Base-by-base conservation (phyloP, 2,329 filamentous ascomycete genomes). In the Ophiostoma perfectum region DNA sequence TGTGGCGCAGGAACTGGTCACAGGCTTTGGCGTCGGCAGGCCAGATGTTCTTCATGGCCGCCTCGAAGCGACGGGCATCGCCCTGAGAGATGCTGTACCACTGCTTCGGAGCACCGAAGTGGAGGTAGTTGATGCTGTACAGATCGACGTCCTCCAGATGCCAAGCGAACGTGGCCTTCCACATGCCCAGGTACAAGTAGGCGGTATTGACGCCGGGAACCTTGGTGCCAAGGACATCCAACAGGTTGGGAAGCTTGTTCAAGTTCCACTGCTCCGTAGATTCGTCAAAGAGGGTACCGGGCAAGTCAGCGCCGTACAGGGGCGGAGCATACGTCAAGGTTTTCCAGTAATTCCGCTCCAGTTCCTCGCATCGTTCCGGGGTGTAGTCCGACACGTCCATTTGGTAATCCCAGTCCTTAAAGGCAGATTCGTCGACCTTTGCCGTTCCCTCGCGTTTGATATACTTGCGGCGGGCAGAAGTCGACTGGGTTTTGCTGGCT, bases 71-170 rank as follows among this genome's bases (percentile, higher is more conserved):
- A 66, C 93, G 88, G 14, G 94, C 93, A 77, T 99, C 95, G 72
- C 91, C 91, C 77, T 98, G 96, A 0, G 94, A 97, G 72, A 99
- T 98, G 78, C 93, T 97, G 80, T 99, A 99, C 95, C 95, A 99
- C 78, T 99, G 95, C 79, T 99, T 99, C 0, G 95, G 95, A 1
- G 95, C 95, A 67, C 95, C 95, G 77, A 99, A 99, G 76, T 99
- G 95, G 70, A 99, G 93, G 78, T 97, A 99, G 80, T 99, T 99
- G 84, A 99, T 99, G 77, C 93, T 98, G 86, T 99, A 99, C 4
- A 99, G 86, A 80, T 99, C 95, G 58, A 99, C 94, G 77, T 99
- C 95, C 77, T 99, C 95, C 67, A 99, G 81, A 84, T 99, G 95
- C 95, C 95, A 99, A 8, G 95, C 95, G 77, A 99, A 99, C 0